Evolutionary conservation across 495 filamentous ascomycete genomes (phyloP).

Genomic region (Tuber borchii): DNA sequence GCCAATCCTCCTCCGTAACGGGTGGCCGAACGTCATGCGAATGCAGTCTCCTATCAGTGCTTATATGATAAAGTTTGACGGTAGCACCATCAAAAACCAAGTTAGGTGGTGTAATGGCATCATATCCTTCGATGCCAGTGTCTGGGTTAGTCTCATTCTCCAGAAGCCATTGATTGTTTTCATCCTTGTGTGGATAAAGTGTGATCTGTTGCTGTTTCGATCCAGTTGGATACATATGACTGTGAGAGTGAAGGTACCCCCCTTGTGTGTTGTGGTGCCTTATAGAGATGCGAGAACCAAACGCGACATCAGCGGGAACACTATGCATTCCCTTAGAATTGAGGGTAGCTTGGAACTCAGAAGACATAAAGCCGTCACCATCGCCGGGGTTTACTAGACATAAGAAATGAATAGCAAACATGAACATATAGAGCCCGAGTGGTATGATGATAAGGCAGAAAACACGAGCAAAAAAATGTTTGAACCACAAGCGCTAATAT

Average conservation of each 20-base stretch:
- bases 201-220: conserved; percentile 99
- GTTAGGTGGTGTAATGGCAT: conserved; percentile 57
- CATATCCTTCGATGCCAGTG: conserved; percentile 81
- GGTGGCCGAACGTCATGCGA: conserved; percentile 98
- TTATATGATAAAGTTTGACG: conserved; percentile 72
- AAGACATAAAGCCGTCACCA: conserved; percentile 98
- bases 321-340: conserved; percentile 95
- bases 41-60: conserved; percentile 82
- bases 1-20: conserved; percentile 95
- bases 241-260: conserved; percentile 93
- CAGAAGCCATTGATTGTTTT: conserved; percentile 88
- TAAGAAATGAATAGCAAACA: conserved; percentile 93
- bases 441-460: conserved; percentile 94
- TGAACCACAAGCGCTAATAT: conserved; percentile 70
- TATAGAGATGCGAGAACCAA: conserved; percentile 76
- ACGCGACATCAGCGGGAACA: conserved; percentile 82
- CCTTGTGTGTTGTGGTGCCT: conserved; percentile 96
- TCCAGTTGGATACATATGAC: conserved; percentile 92
- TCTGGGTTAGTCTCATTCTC: conserved; percentile 93
- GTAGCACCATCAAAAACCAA: conserved; percentile 73
- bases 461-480: conserved; percentile 84
- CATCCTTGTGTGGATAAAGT: conserved; percentile 96
- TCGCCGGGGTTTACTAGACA: conserved; percentile 92
- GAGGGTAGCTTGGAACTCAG: conserved; percentile 94
- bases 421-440: conserved; percentile 79